Base-by-base conservation (phyloP, 345 rosid genomes). In the Linum tenue region DNA sequence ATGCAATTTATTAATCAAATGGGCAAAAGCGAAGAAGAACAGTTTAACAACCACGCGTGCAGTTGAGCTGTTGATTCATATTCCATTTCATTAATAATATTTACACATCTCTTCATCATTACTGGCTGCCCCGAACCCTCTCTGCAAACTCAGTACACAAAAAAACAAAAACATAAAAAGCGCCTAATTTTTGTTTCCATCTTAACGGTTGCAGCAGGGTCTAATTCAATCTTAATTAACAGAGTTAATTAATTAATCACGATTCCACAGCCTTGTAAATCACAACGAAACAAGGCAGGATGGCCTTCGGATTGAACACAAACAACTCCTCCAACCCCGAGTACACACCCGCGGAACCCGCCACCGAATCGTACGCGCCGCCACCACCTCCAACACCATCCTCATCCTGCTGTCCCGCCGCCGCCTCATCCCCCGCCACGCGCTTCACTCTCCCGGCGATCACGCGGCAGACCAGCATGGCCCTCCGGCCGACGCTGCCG, bases 381-480 rank as follows among this genome's bases (percentile, higher is more conserved):
- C 70, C 70, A 7, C 73, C 8, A 37, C 48, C 31, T 55, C 37
- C 38, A 31, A 62, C 72, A 8, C 65, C 73, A 22, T 76, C 72
- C 14, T 67, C 73, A 17, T 73, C 85, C 65, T 78, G 31, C 31
- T 22, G 31, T 22, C 31, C 72, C 39, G 59, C 58, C 43, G 68
- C 35, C 66, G 73, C 59, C 70, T 75, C 73, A 22, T 76, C 83
- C 2, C 80, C 91, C 14, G 73, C 74, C 72, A 69, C 68, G 2
- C 84, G 82, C 71, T 73, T 84, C 63, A 90, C 95, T 58, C 86
- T 83, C 31, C 99, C 99, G 0, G 99, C 97, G 5, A 94, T 88
- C 76, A 94, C 99, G 5, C 99, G 97, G 48, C 99, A 90, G 59
- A 94, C 97, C 55, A 94, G 78, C 99, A 94, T 94, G 40, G 90